These are phyloP conservation scores for Venturia aucupariae DNA, from an alignment of 2,329 filamentous ascomycete genomes.

Conservation along the genomic window DNA sequence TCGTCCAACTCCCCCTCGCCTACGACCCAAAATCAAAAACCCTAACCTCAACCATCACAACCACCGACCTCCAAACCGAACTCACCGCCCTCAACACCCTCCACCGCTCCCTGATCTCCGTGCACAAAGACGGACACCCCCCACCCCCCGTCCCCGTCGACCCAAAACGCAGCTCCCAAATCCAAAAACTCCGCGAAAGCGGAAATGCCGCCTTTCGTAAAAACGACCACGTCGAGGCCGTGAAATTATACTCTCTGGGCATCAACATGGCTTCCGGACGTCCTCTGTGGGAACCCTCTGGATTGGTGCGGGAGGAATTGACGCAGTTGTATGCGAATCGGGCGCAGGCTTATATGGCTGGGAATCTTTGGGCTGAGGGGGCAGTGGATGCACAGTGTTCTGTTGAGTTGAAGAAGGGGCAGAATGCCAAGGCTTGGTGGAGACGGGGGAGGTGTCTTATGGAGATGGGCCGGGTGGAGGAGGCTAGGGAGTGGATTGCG, in stretches of 20 bases:
- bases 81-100: constrained; percentile 69
- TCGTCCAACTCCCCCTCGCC: constrained; percentile 70
- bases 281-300: constrained; percentile 79
- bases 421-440: constrained; percentile 95
- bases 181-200: constrained; percentile 82
- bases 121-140: constrained; percentile 40
- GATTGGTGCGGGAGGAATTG: constrained; percentile 77
- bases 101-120: constrained; percentile 61
- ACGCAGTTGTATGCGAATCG: constrained; percentile 73
- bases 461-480: constrained; percentile 82
- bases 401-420: constrained; percentile 75
- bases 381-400: constrained; percentile 81
- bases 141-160: constrained; percentile 86
- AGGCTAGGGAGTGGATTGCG: constrained; percentile 71
- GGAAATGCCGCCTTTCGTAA: constrained; percentile 80
- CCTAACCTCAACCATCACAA: constrained; percentile 44
- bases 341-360: constrained; percentile 80
- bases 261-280: constrained; percentile 79
- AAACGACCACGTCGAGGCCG: constrained; percentile 61
- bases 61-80: constrained; percentile 31
- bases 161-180: constrained; percentile 79
- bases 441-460: constrained; percentile 71
- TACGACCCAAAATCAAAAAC: constrained; percentile 77
- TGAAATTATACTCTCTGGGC: constrained; percentile 74
- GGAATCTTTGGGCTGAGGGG: constrained; percentile 74